Evolutionary conservation across 805 yeast species (phyloP), one percentile per base, ranked within the genome.

Genomic region (Saccharomycopsis sp.): DNA sequence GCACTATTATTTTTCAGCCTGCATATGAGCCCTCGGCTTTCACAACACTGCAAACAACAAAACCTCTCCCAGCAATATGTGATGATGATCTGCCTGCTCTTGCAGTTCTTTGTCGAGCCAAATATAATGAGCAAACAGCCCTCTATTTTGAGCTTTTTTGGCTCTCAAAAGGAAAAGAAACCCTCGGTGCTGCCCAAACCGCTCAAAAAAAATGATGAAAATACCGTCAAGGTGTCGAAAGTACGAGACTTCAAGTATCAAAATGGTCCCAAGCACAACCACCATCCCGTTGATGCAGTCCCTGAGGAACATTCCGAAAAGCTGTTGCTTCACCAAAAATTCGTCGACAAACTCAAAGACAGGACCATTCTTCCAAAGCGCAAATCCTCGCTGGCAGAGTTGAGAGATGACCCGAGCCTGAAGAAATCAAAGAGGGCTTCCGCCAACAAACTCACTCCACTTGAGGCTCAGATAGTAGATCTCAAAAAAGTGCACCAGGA

Each of bases 391-490:
- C 9, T 7, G 7, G 33, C n/a, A 7, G 33, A 8, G 33, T 8
- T 8, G 17, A 30, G 21, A 22, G 21, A 30, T 19, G 27, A 38
- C 19, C 30, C 27, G 51, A 43, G 35, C 29, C 25, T 15, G 9
- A 8, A 40, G 33, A 26, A 36, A 18, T 15, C 15, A 29, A n/a
- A n/a, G n/a, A n/a, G n/a, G n/a, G 21, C 19, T 42, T 27, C 18
- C 13, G n/a, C 39, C 8, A 33, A 10, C 4, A 64, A 64, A 42
- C 59, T 79, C 34, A 82, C 95, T 0, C 96, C 96, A 0, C 59
- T 88, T 27, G 96, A 87, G 50, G 71, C 69, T 46, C 96, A 88
- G 58, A 76, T 77, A 45, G 62, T 77, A 21, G 79, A 76, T 2
- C 61, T 92, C 38, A 87, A 87, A 53, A 50, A 58, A 4, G 52